Percentiles rank a stretch among this genome's conserved stretches.
Evolutionary conservation across 257 asterid species (phyloP).

Genomic region (Solanum arcanum): DNA sequence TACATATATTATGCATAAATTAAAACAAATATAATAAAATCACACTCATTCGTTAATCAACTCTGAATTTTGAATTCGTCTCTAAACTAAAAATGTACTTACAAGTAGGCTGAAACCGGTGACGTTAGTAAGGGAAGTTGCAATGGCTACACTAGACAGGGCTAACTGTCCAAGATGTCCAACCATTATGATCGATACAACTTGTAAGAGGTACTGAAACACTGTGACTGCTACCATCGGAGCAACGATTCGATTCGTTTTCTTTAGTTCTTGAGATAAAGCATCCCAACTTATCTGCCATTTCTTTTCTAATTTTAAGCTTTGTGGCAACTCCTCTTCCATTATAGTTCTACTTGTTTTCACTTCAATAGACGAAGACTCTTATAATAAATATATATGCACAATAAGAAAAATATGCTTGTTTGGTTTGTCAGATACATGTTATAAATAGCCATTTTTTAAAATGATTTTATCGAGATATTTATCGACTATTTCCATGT

Average conservation of each 20-base stretch:
- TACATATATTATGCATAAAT: not conserved
- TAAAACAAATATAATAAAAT: not conserved
- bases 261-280: conserved; percentile 23
- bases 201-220: conserved; percentile 31
- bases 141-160: conserved; percentile 33
- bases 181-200: conserved; percentile 33
- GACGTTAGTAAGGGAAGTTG: conserved; percentile 34
- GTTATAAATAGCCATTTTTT: not conserved
- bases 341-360: not conserved
- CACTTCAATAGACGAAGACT: not conserved
- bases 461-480: no score
- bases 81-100: not conserved
- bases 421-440: not conserved
- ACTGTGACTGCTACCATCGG: conserved; percentile 40
- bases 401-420: not conserved
- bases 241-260: conserved; percentile 22
- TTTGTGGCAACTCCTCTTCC: not conserved
- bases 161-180: conserved; percentile 32
- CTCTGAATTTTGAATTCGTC: not conserved
- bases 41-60: not conserved
- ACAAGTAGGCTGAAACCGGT: conserved; percentile 37
- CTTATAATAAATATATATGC: not conserved
- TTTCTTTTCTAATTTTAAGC: not conserved
- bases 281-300: conserved; percentile 2
- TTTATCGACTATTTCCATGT: not conserved